phyloP scores from a whole-genome alignment of 768 basidiomycete species.

The Kwoniella newhampshirensis region DNA sequence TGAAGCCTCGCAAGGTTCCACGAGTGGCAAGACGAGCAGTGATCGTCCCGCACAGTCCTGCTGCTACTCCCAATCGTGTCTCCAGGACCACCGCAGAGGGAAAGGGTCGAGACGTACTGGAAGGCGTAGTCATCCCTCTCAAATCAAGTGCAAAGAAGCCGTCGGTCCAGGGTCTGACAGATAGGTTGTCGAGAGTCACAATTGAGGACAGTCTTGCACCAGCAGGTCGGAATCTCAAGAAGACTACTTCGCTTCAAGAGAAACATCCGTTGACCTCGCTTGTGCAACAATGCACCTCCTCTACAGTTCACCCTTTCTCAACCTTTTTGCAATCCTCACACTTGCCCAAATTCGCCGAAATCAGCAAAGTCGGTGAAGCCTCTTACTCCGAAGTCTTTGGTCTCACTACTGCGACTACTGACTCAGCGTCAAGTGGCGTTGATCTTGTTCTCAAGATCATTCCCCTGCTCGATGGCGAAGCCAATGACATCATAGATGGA shows the following conservation, averaged over 20 bases:
- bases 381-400: conserved; percentile 93
- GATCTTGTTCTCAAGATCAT: conserved; percentile 47
- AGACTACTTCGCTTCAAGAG: background rate
- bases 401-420: background rate
- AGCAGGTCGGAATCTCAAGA: background rate
- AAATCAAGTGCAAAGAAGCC: conserved; percentile 4
- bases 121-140: conserved; percentile 18
- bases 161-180: conserved; percentile 1
- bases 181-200: conserved; percentile 3
- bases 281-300: conserved; percentile 4
- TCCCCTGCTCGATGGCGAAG: conserved; percentile 56
- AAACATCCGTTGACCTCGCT: conserved; percentile 1
- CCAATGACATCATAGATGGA: conserved; percentile 63
- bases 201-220: conserved; percentile 7
- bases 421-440: background rate
- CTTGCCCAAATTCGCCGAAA: conserved; percentile 51
- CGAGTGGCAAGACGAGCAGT: conserved; percentile 3
- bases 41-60: background rate
- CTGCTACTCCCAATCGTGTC: background rate
- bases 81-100: background rate
- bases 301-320: background rate
- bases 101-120: conserved; percentile 2
- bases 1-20: conserved; percentile 9
- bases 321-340: conserved; percentile 6
- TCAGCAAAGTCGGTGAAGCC: conserved; percentile 91